Percentiles rank a stretch among this genome's conserved stretches.
Evolutionary conservation across 768 basidiomycete genomes (phyloP).

Genomic region (Hericium coralloides): DNA sequence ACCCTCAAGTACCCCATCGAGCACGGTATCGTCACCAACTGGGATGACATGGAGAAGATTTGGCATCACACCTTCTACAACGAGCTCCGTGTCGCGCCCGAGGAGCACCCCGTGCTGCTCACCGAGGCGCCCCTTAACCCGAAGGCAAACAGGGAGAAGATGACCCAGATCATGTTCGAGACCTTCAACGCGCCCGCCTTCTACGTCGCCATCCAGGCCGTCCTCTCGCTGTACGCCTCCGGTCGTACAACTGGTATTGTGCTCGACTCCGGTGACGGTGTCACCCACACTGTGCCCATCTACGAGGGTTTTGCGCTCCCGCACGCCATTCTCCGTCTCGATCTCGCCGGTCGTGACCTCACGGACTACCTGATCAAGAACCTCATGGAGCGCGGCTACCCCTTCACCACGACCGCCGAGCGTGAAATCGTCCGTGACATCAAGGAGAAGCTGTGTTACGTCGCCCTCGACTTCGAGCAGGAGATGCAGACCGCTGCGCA

Average conservation of each 20-base stretch:
- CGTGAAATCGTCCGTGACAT: conserved; percentile 94
- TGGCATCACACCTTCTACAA: conserved; percentile 97
- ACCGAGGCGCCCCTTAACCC: conserved; percentile 71
- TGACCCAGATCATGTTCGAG: conserved; percentile 77
- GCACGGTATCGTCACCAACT: conserved; percentile 94
- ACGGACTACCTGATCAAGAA: conserved; percentile 80
- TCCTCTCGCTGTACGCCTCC: conserved; percentile 78
- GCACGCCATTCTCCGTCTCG: conserved; percentile 88
- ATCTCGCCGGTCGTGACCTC: conserved; percentile 88
- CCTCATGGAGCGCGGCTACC: conserved; percentile 85
- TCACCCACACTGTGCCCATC: conserved; percentile 92
- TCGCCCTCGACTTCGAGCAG: conserved; percentile 90
- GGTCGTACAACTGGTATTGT: conserved; percentile 95
- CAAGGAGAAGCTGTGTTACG: conserved; percentile 91
- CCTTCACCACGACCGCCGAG: conserved; percentile 90
- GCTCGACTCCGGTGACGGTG: conserved; percentile 94
- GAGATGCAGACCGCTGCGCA: conserved; percentile 88
- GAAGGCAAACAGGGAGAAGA: conserved; percentile 66
- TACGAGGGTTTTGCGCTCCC: conserved; percentile 92
- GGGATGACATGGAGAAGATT: conserved; percentile 99
- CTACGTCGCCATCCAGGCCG: conserved; percentile 69
- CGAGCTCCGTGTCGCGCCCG: conserved; percentile 69
- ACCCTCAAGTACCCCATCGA: conserved; percentile 91
- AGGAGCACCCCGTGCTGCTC: conserved; percentile 65
- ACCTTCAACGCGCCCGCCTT: conserved; percentile 71